phyloP scores from a whole-genome alignment of 805 yeast species.

The Kluyveromyces nonfermentans region DNA sequence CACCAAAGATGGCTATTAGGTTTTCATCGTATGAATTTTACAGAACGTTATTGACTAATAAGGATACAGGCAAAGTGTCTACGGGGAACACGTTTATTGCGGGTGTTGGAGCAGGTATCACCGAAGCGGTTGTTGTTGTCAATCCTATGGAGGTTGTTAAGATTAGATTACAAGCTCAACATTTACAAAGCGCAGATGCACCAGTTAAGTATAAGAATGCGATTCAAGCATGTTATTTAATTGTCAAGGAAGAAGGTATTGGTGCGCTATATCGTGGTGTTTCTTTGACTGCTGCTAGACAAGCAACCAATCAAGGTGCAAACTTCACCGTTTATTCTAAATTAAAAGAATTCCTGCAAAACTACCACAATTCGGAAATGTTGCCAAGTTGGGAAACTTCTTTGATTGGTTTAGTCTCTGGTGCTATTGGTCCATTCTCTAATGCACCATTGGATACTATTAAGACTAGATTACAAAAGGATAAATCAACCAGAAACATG shows the following conservation, averaged over 20 bases:
- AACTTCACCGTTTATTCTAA: slow-evolving; percentile 92
- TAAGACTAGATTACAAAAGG: slow-evolving; percentile 93
- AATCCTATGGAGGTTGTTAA: slow-evolving; percentile 98
- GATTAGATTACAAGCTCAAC: slow-evolving; percentile 92
- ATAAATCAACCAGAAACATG: slow-evolving; percentile 56
- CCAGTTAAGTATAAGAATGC: slow-evolving; percentile 84
- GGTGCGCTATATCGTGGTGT: slow-evolving; percentile 89
- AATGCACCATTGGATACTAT: slow-evolving; percentile 97
- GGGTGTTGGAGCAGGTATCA: slow-evolving; percentile 95
- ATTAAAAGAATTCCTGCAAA: slow-evolving; percentile 61
- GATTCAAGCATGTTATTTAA: slow-evolving; percentile 76
- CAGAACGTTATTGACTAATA: slow-evolving; percentile 55
- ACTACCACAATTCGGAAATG: slow-evolving; percentile 42
- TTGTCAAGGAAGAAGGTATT: slow-evolving; percentile 86
- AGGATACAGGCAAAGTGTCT: slow-evolving; percentile 52
- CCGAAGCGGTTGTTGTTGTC: slow-evolving; percentile 90
- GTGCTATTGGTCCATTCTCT: slow-evolving; percentile 96
- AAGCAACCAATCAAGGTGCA: slow-evolving; percentile 97
- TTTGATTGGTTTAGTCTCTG: slow-evolving; percentile 79
- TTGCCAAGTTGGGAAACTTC: slow-evolving; percentile 95
- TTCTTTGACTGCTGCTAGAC: slow-evolving; percentile 91
- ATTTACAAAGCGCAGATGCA: slow-evolving; percentile 33
- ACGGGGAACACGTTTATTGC: slow-evolving; percentile 76
- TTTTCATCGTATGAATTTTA: slow-evolving; percentile 90
- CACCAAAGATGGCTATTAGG: slow-evolving; percentile 96